Evolutionary conservation across 371 early-diverging fungal species (phyloP), one percentile per base, ranked within the genome.

Genomic region (Haplosporangium sp.): DNA sequence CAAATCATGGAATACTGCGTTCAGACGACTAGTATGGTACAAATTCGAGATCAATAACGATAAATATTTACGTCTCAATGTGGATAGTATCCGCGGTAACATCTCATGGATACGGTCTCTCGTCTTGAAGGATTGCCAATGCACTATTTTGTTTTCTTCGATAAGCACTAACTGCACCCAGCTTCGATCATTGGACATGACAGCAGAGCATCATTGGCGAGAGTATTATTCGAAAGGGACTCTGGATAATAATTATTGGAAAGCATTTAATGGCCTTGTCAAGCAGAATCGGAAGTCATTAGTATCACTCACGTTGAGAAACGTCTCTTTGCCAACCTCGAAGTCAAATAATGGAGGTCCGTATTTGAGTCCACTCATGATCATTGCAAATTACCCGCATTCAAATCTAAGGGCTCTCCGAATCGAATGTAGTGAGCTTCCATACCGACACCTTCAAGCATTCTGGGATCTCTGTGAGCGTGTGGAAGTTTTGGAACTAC

Each of bases 401-500:
- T 39, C 61, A 8, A 20, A 4, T 10, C n/a, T 61, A 17, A 39
- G 44, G 61, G 27, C 11, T 8, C 45, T 71, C 15, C 44, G 37
- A 6, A 37, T 71, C 20, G 40, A 50, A 15, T 2, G n/a, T 4
- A 40, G 58, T 42, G 20, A 48, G 2, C 37, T 71, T 35, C 65
- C 58, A 4, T 57, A 55, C 11, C 63, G 57, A 35, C 65, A 71
- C 58, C 34, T 71, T 27, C 17, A 11, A 17, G 40, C 71, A 6
- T 59, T 71, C 20, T 71, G 71, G 71, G 48, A 45, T 13, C 47
- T 71, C 47, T 64, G 71, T 20, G 65, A 59, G 10, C n/a, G 71
- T 11, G n/a, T 71, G 2, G 71, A 71, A 52, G 50, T 45, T 0
- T n/a, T 71, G 40, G 44, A 58, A 27, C n/a, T 71, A 17, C 48